A percentile compares a stretch with the other conserved stretches of the same genome.
phyloP scores from a whole-genome alignment of 1,284 basidiomycete genomes.

The Trametes polyzona region DNA sequence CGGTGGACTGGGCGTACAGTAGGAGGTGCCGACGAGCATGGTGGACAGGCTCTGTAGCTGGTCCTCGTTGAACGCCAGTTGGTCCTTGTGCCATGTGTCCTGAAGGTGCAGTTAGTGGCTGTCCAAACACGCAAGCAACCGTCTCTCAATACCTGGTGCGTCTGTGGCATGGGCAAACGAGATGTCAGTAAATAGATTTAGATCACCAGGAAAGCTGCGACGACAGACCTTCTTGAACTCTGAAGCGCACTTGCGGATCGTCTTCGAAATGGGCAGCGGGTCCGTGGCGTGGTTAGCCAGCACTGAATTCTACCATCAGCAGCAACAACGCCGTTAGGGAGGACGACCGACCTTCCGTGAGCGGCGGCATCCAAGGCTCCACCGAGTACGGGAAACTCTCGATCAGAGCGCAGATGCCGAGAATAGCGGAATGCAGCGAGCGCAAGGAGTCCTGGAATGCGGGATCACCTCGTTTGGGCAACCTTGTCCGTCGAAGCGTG shows the following conservation, averaged over 20 bases:
- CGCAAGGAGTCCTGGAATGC: constrained; percentile 77
- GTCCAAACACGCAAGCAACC: background rate
- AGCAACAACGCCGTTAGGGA: background rate
- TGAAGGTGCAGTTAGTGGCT: constrained; percentile 33
- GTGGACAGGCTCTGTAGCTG: constrained; percentile 87
- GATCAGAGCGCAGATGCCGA: constrained; percentile 86
- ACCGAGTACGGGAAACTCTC: constrained; percentile 83
- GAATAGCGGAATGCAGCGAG: constrained; percentile 85
- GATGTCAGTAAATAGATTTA: constrained; percentile 14
- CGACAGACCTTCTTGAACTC: constrained; percentile 82
- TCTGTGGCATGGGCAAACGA: constrained; percentile 44
- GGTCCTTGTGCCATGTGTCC: constrained; percentile 94
- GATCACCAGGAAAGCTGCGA: constrained; percentile 21
- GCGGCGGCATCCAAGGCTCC: constrained; percentile 76
- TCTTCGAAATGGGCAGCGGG: constrained; percentile 90
- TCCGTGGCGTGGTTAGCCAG: constrained; percentile 85
- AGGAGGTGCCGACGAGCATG: constrained; percentile 89
- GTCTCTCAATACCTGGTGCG: constrained; percentile 58
- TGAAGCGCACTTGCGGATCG: constrained; percentile 87
- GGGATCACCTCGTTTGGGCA: constrained; percentile 76
- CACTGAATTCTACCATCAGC: constrained; percentile 44
- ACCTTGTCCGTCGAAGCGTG: constrained; percentile 61
- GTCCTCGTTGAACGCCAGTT: constrained; percentile 88
- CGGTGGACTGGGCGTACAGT: constrained; percentile 61
- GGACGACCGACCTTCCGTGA: constrained; percentile 64